A percentile compares a stretch with the other conserved stretches of the same genome.
Evolutionary conservation across 306 rosid genomes (phyloP).

Genomic region (Lathyrus tuberosus): DNA sequence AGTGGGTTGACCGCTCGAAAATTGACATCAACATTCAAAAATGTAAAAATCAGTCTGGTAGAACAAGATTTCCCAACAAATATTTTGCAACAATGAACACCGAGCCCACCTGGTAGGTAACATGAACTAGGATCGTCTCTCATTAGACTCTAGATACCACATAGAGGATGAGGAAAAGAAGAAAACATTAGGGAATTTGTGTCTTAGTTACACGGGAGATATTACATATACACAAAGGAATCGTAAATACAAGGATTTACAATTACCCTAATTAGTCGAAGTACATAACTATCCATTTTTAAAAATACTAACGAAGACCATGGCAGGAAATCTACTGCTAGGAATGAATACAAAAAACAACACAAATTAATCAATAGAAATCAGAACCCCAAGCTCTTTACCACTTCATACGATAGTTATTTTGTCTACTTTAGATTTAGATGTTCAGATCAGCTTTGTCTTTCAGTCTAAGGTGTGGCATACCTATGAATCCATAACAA

Average conservation of each 20-base stretch:
- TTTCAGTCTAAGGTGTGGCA: slow-evolving; percentile 22
- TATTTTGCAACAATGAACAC: neutral
- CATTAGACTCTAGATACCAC: neutral
- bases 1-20: no score
- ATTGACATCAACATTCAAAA: neutral
- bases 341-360: neutral
- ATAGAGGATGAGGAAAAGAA: neutral
- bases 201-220: neutral
- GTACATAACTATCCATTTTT: neutral
- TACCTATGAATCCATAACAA: slow-evolving; percentile 10
- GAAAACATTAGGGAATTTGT: neutral
- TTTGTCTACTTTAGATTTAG: slow-evolving; percentile 5
- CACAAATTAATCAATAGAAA: neutral
- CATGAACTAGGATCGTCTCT: neutral
- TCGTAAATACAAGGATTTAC: neutral
- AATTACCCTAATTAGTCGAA: neutral
- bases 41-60: neutral
- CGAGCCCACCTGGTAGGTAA: neutral
- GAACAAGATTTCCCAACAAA: neutral
- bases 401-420: neutral
- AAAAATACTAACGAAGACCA: no score
- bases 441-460: slow-evolving; percentile 11
- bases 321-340: neutral
- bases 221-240: slow-evolving; percentile 2
- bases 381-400: neutral